These are phyloP conservation scores for Rhynchospora breviuscula DNA, from an alignment of 176 grass and related monocot species.

Conservation along the genomic window DNA sequence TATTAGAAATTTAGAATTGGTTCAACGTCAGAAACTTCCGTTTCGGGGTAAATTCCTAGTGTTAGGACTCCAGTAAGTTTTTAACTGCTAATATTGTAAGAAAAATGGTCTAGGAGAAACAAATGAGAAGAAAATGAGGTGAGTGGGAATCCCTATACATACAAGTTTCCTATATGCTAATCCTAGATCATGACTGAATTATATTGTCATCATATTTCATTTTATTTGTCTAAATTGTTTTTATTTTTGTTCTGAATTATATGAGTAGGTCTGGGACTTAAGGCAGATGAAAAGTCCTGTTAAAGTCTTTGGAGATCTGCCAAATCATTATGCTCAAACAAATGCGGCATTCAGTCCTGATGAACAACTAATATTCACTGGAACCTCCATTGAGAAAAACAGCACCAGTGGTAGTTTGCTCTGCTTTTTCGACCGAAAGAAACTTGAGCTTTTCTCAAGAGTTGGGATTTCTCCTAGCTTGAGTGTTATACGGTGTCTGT, in stretches of 20 bases:
- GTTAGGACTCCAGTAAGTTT: not conserved
- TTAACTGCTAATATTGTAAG: not conserved
- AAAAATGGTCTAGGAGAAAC: not conserved
- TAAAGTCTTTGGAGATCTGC: conserved; percentile 79
- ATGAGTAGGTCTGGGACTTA: conserved; percentile 83
- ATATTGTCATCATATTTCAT: not conserved
- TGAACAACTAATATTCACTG: conserved; percentile 87
- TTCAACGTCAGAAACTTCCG: not conserved
- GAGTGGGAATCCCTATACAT: not conserved
- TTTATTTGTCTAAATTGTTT: not conserved
- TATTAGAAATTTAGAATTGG: not conserved
- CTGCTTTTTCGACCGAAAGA: conserved; percentile 96
- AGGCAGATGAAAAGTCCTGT: conserved; percentile 68
- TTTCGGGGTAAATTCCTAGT: not conserved
- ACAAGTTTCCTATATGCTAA: not conserved
- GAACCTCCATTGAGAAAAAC: conserved; percentile 92
- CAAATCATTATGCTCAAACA: conserved; percentile 88
- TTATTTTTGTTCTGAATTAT: conserved; percentile 27
- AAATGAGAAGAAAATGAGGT: not conserved
- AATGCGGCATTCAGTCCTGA: conserved; percentile 88
- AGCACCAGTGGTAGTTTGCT: conserved; percentile 69
- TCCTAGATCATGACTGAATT: not conserved
- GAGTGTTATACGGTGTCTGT: conserved; percentile 65
- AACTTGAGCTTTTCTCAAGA: conserved; percentile 85
- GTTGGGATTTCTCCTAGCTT: conserved; percentile 81